Base-by-base conservation (phyloP, 106 monocot species). In the Vanilla planifolia region DNA sequence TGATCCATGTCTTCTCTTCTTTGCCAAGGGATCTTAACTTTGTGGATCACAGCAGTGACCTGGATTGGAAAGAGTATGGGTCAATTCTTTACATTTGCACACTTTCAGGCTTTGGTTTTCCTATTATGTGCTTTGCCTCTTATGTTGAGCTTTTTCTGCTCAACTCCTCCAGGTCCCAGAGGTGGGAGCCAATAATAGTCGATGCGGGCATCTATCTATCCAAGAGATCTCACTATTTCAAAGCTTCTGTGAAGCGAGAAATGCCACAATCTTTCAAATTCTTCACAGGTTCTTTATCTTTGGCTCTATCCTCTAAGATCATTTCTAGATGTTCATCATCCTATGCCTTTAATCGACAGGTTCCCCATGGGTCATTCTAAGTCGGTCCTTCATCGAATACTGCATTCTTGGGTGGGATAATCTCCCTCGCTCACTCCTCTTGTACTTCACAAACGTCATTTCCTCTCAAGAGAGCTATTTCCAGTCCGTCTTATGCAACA, bases 281-380 rank as follows among this genome's bases (percentile, higher is more conserved):
- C 51, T 81, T 81, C 43, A 81, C 81, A 53, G 81, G 81, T 35
- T 69, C 23, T 34, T 15, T 48, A 16, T 51, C 11, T 35, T 48
- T 37, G 21, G 34, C 6, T 30, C 26, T 19, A 36, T 37, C 14
- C 29, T 35, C 33, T 53, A 21, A 21, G 26, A 11, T 2, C 36
- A 27, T 36, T 1, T 17, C 32, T 59, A 26, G 5, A 3, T 7
- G 14, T 44, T 36, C 10, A 2, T 9, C 1, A 14, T 8, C 23
- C 13, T 33, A 3, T 13, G 3, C 43, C 3, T n/a, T n/a, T 8
- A 15, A 37, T 1, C n/a, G 45, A 67, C 79, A 91, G 91, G 91
- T 62, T 86, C 91, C 20, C 86, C 86, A 23, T 91, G 91, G 91
- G 79, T 91, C 3, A 83, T 79, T 71, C 67, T 83, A 30, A 83